These are phyloP conservation scores for Raphidocelis subcapitata DNA, from an alignment of 139 green algal genomes.

Conservation along the genomic window DNA sequence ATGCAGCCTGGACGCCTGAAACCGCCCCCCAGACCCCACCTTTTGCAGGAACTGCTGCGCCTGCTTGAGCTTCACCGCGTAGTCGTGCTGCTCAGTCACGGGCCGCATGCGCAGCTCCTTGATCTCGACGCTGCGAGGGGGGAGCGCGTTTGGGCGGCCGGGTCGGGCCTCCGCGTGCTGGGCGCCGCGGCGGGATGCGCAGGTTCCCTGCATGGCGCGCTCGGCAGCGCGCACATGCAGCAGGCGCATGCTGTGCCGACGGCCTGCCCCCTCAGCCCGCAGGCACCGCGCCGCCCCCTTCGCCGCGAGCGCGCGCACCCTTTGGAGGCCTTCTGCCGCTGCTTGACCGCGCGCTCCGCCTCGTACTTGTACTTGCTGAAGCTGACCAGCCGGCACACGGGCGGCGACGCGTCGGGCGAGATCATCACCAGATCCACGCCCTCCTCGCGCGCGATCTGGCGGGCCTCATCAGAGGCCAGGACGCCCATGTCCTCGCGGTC, in stretches of 20 bases:
- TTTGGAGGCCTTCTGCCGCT: constrained; percentile 28
- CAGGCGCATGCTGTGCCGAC: no score
- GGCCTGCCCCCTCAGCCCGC: no score
- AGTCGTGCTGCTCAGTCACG: constrained; percentile 23
- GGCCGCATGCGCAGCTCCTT: constrained; percentile 33
- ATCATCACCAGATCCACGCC: constrained; percentile 2
- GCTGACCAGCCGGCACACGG: constrained; percentile 17
- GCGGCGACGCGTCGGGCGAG: background rate
- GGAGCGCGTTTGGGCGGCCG: no score
- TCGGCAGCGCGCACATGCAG: no score
- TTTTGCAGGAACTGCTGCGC: background rate
- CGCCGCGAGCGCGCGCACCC: constrained; percentile 12
- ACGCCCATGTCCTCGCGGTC: constrained; percentile 16
- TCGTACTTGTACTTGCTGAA: constrained; percentile 38
- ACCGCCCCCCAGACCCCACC: background rate
- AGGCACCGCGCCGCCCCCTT: no score
- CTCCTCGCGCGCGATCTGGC: background rate
- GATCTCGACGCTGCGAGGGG: constrained; percentile 4
- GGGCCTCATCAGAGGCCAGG: constrained; percentile 12
- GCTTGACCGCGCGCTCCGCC: constrained; percentile 20
- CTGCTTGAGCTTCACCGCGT: background rate
- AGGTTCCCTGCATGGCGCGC: no score
- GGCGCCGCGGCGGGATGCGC: no score
- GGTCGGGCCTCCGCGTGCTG: no score
- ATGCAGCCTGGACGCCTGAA: background rate